Conservation (phyloP, 805 yeast genomes). For the Saturnispora silvae region DNA sequence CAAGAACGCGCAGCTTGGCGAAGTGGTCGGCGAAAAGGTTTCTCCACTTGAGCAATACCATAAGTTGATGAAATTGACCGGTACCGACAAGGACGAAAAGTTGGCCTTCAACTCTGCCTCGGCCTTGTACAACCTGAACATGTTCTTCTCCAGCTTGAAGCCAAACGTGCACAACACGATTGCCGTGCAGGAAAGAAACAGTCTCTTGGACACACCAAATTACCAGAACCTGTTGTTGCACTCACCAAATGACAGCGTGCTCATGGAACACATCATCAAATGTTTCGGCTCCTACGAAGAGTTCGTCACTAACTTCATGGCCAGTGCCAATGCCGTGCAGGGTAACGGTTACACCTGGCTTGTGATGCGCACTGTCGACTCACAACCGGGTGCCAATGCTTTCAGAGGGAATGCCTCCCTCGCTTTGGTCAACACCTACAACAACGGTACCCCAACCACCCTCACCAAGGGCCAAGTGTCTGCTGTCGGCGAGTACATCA, state of each 20-base stretch:
- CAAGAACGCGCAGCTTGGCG: conserved; percentile 1
- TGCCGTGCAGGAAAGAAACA: conserved; percentile 25
- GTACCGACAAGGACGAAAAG: conserved; percentile 30
- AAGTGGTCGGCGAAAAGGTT: not conserved
- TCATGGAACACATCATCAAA: conserved; percentile 38
- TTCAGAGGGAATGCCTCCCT: conserved; percentile 33
- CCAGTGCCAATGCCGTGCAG: conserved; percentile 58
- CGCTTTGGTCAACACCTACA: conserved; percentile 73
- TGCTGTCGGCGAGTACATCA: conserved; percentile 11
- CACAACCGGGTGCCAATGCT: conserved; percentile 11
- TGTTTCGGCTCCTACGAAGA: conserved; percentile 73
- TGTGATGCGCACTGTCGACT: conserved; percentile 41
- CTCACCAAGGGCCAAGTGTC: conserved; percentile 40
- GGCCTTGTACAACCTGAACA: conserved; percentile 37
- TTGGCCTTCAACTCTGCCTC: conserved; percentile 29
- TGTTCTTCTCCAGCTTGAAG: conserved; percentile 35
- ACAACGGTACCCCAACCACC: conserved; percentile 76
- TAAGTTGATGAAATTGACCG: conserved; percentile 31
- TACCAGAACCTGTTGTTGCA: conserved; percentile 23
- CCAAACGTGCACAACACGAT: conserved; percentile 16
- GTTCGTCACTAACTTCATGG: conserved; percentile 58
- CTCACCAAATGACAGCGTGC: conserved; percentile 16
- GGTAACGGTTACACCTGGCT: conserved; percentile 94
- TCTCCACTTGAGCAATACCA: conserved; percentile 20
- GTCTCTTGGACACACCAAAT: conserved; percentile 23